These are phyloP conservation scores for Leptomonas pyrrhocoris DNA, from an alignment of 208 protist genomes.

Conservation along the genomic window DNA sequence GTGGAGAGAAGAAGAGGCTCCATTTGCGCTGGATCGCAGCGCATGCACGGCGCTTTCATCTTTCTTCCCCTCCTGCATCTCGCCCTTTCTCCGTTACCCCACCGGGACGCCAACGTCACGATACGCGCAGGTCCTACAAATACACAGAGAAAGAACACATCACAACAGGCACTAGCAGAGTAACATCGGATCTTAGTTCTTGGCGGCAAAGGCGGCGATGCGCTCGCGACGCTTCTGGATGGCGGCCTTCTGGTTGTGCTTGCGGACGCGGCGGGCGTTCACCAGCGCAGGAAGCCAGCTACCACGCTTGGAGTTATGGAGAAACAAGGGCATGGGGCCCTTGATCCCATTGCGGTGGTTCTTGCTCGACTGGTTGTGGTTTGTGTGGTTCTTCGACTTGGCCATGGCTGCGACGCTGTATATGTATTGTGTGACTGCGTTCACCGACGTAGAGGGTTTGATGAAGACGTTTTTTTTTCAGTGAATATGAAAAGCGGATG, in stretches of 20 bases:
- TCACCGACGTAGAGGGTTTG: background rate
- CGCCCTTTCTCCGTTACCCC: background rate
- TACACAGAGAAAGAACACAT: slow-evolving; percentile 3
- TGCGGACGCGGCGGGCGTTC: slow-evolving; percentile 85
- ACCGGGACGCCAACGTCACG: background rate
- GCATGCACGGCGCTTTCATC: background rate
- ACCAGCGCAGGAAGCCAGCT: slow-evolving; percentile 79
- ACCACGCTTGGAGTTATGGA: slow-evolving; percentile 85
- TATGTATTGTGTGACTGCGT: slow-evolving; percentile 22
- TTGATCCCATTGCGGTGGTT: slow-evolving; percentile 93
- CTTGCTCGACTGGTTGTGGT: slow-evolving; percentile 94
- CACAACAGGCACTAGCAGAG: background rate
- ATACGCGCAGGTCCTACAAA: slow-evolving; percentile 5
- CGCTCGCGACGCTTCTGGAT: slow-evolving; percentile 78
- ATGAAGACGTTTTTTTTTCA: background rate
- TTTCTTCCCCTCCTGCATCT: background rate
- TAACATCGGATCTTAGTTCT: slow-evolving; percentile 28
- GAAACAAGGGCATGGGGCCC: slow-evolving; percentile 65
- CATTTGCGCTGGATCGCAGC: too few species aligned
- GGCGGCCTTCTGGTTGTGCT: slow-evolving; percentile 88
- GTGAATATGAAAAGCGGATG: background rate
- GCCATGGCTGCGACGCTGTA: slow-evolving; percentile 63
- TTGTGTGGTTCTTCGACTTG: slow-evolving; percentile 95
- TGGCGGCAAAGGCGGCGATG: slow-evolving; percentile 58
- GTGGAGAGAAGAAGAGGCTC: too few species aligned